Percentiles rank a stretch among this genome's conserved stretches.
Evolutionary conservation across 164 flowering plant genomes (phyloP).

Genomic region (Hamamelis virginiana): DNA sequence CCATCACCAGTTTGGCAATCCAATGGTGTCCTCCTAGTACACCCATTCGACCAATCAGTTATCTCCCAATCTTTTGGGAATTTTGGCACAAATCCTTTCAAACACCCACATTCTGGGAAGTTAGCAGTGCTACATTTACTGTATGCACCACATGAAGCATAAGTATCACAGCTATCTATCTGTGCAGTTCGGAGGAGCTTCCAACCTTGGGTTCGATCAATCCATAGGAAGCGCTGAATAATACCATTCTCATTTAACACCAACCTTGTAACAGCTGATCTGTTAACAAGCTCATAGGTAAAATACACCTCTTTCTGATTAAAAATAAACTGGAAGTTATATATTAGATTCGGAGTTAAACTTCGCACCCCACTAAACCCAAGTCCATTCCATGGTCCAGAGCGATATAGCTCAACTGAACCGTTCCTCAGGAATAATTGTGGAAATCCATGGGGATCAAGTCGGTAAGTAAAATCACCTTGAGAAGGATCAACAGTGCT

Average conservation of each 20-base stretch:
- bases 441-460: background rate
- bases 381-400: background rate
- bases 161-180: background rate
- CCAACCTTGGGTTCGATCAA: background rate
- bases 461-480: background rate
- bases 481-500: background rate
- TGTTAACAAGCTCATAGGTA: background rate
- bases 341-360: background rate
- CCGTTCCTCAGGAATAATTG: background rate
- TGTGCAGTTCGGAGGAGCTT: background rate
- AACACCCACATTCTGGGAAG: constrained; percentile 5
- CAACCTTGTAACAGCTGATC: background rate
- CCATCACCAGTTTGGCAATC: constrained; percentile 15
- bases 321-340: too few species aligned
- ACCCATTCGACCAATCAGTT: constrained; percentile 21
- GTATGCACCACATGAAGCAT: constrained; percentile 3
- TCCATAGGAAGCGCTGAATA: background rate
- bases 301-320: background rate
- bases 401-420: background rate
- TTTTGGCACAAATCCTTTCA: constrained; percentile 16
- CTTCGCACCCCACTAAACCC: background rate
- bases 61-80: background rate
- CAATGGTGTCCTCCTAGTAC: constrained; percentile 8
- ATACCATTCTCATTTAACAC: background rate
- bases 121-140: background rate